Percentiles rank a stretch among this genome's conserved stretches.
Conservation (phyloP, 306 rosid species). For the Lathyrus oleraceus region DNA sequence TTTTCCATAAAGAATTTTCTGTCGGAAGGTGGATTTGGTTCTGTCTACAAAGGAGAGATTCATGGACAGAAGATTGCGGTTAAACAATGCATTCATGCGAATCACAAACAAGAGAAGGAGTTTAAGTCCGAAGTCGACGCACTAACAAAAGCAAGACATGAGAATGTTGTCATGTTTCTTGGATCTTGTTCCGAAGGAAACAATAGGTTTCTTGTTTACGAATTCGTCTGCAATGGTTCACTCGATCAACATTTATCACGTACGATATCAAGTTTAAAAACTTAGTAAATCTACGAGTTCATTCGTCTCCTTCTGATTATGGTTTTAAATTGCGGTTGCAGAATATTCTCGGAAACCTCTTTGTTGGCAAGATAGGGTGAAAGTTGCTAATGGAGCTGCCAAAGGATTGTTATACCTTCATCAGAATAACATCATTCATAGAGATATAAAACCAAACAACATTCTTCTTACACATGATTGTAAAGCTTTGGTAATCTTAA, state of each 20-base stretch:
- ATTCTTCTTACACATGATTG: conserved; percentile 78
- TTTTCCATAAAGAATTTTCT: conserved; percentile 52
- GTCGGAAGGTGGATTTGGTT: conserved; percentile 90
- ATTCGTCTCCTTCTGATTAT: background rate
- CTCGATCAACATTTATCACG: conserved; percentile 68
- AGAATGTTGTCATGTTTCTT: conserved; percentile 67
- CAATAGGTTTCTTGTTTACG: conserved; percentile 70
- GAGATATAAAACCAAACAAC: conserved; percentile 78
- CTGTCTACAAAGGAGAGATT: conserved; percentile 57
- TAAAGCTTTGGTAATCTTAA: conserved; percentile 55
- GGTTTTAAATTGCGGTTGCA: conserved; percentile 29
- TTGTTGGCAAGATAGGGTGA: conserved; percentile 68
- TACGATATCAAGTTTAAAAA: conserved; percentile 30
- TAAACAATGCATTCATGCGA: conserved; percentile 58
- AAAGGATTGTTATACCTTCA: conserved; percentile 71
- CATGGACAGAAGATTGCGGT: conserved; percentile 64
- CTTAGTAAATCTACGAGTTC: background rate
- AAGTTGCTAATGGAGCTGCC: conserved; percentile 73
- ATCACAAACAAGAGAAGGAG: conserved; percentile 66
- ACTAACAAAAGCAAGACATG: conserved; percentile 68
- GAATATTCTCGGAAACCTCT: conserved; percentile 49
- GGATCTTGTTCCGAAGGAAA: conserved; percentile 74
- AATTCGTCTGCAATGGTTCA: conserved; percentile 77
- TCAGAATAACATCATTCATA: conserved; percentile 68
- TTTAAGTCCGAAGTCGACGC: conserved; percentile 70